Percentiles rank a stretch among this genome's conserved stretches.
phyloP scores from a whole-genome alignment of 2,329 filamentous ascomycete species.

The Fonsecaea monophora region DNA sequence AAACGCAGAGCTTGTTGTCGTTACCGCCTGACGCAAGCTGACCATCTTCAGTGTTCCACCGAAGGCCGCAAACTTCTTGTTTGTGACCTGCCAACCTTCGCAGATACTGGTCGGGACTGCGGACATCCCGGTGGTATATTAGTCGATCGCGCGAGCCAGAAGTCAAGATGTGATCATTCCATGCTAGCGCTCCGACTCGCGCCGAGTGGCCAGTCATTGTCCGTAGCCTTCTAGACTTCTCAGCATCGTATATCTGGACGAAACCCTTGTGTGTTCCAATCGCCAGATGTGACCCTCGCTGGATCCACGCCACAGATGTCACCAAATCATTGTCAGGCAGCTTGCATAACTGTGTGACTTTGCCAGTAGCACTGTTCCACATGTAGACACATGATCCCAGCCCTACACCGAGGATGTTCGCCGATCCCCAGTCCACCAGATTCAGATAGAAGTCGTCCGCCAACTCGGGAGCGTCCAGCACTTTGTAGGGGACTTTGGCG shows the following conservation, averaged over 20 bases:
- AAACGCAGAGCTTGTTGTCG: constrained; percentile 98
- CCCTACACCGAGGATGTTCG: constrained; percentile 91
- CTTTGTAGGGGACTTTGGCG: constrained; percentile 96
- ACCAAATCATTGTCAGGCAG: constrained; percentile 85
- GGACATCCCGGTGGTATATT: constrained; percentile 95
- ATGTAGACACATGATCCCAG: constrained; percentile 94
- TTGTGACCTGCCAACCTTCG: constrained; percentile 91
- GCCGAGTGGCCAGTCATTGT: constrained; percentile 98
- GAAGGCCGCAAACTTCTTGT: constrained; percentile 94
- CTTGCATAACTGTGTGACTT: constrained; percentile 92
- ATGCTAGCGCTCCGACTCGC: constrained; percentile 89
- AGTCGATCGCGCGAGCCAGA: constrained; percentile 91
- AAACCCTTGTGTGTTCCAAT: constrained; percentile 94
- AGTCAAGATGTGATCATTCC: constrained; percentile 97
- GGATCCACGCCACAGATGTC: constrained; percentile 98
- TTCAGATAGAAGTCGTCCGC: constrained; percentile 99
- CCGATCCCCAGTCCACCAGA: constrained; percentile 95
- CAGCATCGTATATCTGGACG: constrained; percentile 97
- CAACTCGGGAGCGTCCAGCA: constrained; percentile 92
- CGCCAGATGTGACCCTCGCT: constrained; percentile 91
- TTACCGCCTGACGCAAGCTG: constrained; percentile 96
- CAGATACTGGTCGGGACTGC: constrained; percentile 88
- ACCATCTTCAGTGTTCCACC: constrained; percentile 96
- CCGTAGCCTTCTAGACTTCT: constrained; percentile 79
- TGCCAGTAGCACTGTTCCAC: constrained; percentile 93